A percentile compares a stretch with the other conserved stretches of the same genome.
Conservation (phyloP, 441 rosid species). For the Jatropha podagrica region DNA sequence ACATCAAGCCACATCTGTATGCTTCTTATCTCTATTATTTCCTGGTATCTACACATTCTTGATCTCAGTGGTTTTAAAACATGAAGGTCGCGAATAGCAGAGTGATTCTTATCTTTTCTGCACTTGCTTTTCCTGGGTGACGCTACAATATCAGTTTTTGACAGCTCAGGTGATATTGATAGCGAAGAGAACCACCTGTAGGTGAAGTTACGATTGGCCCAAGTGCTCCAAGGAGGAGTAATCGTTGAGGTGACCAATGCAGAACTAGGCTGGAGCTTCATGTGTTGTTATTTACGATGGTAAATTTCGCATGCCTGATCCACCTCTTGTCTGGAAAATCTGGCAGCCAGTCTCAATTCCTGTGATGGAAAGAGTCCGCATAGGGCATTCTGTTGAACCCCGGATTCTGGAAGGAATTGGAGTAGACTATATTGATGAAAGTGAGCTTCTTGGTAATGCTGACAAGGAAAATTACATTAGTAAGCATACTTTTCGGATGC, state of each 20-base stretch:
- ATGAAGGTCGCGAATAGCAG: background rate
- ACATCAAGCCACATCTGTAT: background rate
- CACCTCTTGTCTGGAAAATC: background rate
- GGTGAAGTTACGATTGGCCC: background rate
- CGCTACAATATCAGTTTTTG: background rate
- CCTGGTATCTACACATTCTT: background rate
- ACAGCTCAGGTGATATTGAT: background rate
- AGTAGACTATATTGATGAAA: background rate
- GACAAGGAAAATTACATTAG: background rate
- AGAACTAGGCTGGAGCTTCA: background rate
- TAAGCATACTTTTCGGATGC: background rate
- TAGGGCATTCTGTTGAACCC: slow-evolving; percentile 26
- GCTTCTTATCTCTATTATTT: background rate
- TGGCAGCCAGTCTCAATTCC: background rate
- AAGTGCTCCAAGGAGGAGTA: background rate
- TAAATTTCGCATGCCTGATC: background rate
- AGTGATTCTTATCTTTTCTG: background rate
- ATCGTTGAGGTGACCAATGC: background rate
- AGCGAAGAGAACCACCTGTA: background rate
- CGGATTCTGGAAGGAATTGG: slow-evolving; percentile 30
- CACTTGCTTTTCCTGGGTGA: background rate
- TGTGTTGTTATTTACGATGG: background rate
- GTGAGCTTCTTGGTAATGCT: background rate
- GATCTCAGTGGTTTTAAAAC: background rate
- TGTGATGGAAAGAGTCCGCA: background rate